Percentiles rank a stretch among this genome's conserved stretches.
phyloP scores from a whole-genome alignment of 805 yeast genomes.

The Sugiyamaella smithiae region DNA sequence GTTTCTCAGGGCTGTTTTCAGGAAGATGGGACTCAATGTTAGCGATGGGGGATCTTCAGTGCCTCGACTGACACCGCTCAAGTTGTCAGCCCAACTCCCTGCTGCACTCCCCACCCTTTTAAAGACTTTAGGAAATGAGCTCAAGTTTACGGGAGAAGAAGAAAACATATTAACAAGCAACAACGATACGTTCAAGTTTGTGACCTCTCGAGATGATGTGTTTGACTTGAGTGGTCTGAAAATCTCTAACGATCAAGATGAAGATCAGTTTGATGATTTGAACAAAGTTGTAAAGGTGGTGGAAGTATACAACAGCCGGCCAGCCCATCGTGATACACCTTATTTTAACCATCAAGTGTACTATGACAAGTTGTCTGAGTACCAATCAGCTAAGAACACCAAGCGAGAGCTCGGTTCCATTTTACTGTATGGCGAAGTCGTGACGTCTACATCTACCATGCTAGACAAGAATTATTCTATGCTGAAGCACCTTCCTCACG shows the following conservation, averaged over 20 bases:
- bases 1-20: constrained; percentile 57
- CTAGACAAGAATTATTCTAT: constrained; percentile 68
- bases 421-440: constrained; percentile 78
- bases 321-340: constrained; percentile 59
- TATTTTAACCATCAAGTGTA: constrained; percentile 65
- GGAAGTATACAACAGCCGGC: constrained; percentile 46
- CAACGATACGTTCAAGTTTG: constrained; percentile 53
- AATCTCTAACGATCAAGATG: constrained; percentile 3
- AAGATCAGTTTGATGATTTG: constrained; percentile 47
- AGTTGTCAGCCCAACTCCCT: constrained; percentile 45
- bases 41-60: constrained; percentile 34
- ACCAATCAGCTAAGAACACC: constrained; percentile 21
- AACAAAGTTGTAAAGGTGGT: constrained; percentile 56
- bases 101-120: constrained; percentile 36
- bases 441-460: constrained; percentile 80
- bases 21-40: constrained; percentile 66
- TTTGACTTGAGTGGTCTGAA: constrained; percentile 1
- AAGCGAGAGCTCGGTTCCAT: constrained; percentile 51
- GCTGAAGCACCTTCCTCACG: constrained; percentile 62
- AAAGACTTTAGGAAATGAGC: constrained; percentile 30
- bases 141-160: constrained; percentile 35
- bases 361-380: constrained; percentile 42
- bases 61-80: constrained; percentile 70
- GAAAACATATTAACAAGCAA: constrained; percentile 48
- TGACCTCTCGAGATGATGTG: constrained; percentile 13